Base-by-base conservation (phyloP, 306 rosid species). In the Rubus idaeus region DNA sequence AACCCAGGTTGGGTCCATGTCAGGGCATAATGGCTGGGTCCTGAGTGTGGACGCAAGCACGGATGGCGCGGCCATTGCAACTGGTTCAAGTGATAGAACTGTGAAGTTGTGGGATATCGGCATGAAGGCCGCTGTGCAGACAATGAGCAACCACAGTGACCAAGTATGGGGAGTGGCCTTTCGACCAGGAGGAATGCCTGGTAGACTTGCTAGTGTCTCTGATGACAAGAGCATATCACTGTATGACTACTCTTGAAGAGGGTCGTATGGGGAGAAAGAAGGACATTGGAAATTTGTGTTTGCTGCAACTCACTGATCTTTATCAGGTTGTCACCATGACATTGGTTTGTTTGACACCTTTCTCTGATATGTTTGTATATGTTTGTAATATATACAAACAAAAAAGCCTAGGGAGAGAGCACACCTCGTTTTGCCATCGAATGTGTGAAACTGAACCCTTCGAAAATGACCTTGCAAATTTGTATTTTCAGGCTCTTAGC, bases 81-180 rank as follows among this genome's bases (percentile, higher is more conserved):
- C 99, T 0, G 99, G 99, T 41, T 96, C 98, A 6, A 96, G 99
- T 35, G 99, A 96, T 74, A 81, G 90, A 85, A 92, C 99, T 8
- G 97, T 96, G 62, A 86, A 96, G 90, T 90, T 96, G 2, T 96
- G 99, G 99, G 99, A 96, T 83, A 86, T 96, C 75, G 75, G 69
- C 70, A 92, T 86, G 98, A 87, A 97, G 79, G 92, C 90, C 0
- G 90, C 99, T 21, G 98, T 96, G 58, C 99, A 96, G 87, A 96
- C 99, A 20, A 96, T 92, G 97, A 90, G 91, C 84, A 96, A 91
- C 87, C 99, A 96, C 65, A 72, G 86, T 5, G 99, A 96, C 80
- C 99, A 92, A 86, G 99, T 96, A 7, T 96, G 99, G 99, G 96
- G 89, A 30, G 98, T 96, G 83, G 86, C 99, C 26, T 96, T 96